Evolutionary conservation across 345 rosid genomes (phyloP).

Genomic region (Kandelia obovata): DNA sequence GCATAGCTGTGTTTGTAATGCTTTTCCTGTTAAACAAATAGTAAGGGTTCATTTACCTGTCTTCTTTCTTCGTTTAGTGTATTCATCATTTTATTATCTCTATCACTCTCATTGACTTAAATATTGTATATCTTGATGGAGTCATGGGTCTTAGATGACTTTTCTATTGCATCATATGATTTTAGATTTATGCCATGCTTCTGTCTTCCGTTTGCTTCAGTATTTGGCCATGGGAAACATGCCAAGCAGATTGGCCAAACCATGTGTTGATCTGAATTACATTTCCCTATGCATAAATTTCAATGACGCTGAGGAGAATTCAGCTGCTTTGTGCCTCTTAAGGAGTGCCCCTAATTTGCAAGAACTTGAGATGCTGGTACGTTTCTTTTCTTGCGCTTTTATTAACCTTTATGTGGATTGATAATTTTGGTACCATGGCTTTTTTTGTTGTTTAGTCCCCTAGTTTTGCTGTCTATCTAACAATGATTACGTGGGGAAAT

Average conservation of each 20-base stretch:
- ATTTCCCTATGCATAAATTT: constrained; percentile 61
- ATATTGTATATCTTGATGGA: not conserved
- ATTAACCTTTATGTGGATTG: not conserved
- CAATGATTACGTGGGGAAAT: not conserved
- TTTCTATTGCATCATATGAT: not conserved
- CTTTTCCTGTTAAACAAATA: not conserved
- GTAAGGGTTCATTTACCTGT: not conserved
- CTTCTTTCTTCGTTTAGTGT: not conserved
- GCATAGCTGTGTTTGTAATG: too few species aligned
- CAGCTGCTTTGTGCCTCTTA: constrained; percentile 55
- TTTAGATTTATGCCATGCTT: constrained; percentile 1
- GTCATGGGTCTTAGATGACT: not conserved
- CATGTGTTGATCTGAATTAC: constrained; percentile 56
- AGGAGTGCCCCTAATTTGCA: constrained; percentile 60
- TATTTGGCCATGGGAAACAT: constrained; percentile 53
- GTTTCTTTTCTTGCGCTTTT: constrained; percentile 6
- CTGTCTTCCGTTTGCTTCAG: constrained; percentile 34
- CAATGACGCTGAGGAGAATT: constrained; percentile 51
- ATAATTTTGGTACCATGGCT: not conserved
- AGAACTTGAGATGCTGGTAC: constrained; percentile 63
- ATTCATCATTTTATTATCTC: too few species aligned
- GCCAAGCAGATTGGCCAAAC: constrained; percentile 48
- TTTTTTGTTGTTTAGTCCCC: not conserved
- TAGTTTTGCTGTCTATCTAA: not conserved
- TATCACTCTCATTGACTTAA: too few species aligned